Base-by-base conservation (phyloP, 2,329 filamentous ascomycete genomes). In the Dactylonectria estremocensis region DNA sequence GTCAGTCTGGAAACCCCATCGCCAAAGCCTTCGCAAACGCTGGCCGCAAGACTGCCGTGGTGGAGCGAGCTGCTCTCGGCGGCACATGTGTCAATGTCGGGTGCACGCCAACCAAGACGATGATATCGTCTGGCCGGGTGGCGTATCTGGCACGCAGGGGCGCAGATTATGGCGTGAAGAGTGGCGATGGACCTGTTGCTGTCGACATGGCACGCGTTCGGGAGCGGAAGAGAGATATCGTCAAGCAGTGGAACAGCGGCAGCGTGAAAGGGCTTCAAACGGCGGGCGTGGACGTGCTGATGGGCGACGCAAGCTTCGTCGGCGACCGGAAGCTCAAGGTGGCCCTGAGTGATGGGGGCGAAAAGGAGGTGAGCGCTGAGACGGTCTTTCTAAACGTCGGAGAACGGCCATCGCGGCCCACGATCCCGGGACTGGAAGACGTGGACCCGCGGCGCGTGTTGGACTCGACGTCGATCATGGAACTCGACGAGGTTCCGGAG, bases 91-190 rank as follows among this genome's bases (percentile, higher is more conserved):
- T 88, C 61, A 88, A 88, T 63, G 85, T 86, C 67, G 87, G 87
- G 5, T 89, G 87, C 71, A 88, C 87, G 11, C 87, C 87, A 0
- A 88, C 87, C 20, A 89, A 89, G 74, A 88, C 87, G 9, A 84
- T 89, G 82, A 84, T 89, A 55, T 83, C 87, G 3, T 86, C 84
- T 20, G 87, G 85, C 1, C 79, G 85, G 4, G 81, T 83, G 3
- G 86, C 86, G 2, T 83, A 88, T 71, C 67, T 87, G 10, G 76
- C 82, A 1, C 72, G 78, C 2, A 78, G 85, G 2, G 82, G 79
- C 0, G 72, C 69, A 3, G 82, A 86, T 43, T 88, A 86, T 72
- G 87, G 87, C 9, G 80, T 88, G 14, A 74, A 78, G 28, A 52
- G 74, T 20, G 75, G 76, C 54, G 67, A 76, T 4, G 61, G 57